phyloP scores from a whole-genome alignment of 108 stramenopile species.

The Epipyxis sp. region DNA sequence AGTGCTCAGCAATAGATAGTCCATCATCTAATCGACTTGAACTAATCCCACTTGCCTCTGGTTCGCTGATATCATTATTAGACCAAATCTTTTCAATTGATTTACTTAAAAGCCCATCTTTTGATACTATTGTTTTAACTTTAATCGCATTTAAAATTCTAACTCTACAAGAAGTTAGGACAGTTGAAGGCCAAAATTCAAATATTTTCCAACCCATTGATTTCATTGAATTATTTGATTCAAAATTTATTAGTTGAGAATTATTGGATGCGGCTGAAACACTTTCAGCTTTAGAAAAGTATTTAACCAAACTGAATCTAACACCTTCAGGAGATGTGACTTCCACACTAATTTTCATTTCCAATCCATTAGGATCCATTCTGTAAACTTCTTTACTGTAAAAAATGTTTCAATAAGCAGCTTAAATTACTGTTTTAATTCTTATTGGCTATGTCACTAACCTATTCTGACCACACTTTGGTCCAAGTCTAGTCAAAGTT shows the following conservation, averaged over 20 bases:
- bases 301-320: not conserved
- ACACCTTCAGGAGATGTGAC: not conserved
- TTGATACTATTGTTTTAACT: not conserved
- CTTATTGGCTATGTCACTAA: too few relatives aligned
- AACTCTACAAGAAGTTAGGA: not conserved
- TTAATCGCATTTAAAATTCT: not conserved
- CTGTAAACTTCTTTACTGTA: not conserved
- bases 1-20: not conserved
- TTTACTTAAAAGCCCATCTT: not conserved
- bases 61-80: not conserved
- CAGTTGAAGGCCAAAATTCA: slow-evolving; percentile 20
- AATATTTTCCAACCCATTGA: not conserved
- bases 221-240: not conserved
- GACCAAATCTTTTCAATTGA: not conserved
- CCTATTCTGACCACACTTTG: slow-evolving; percentile 3
- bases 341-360: not conserved
- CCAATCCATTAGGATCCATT: not conserved
- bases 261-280: not conserved
- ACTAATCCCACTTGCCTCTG: not conserved
- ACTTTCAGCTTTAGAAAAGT: not conserved
- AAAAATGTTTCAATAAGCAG: not conserved
- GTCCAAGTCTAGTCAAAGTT: not conserved
- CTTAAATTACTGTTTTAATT: too few relatives aligned
- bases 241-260: not conserved
- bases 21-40: too few relatives aligned